Evolutionary conservation across 257 asterid genomes (phyloP).

Genomic region (Capsicum chinense): DNA sequence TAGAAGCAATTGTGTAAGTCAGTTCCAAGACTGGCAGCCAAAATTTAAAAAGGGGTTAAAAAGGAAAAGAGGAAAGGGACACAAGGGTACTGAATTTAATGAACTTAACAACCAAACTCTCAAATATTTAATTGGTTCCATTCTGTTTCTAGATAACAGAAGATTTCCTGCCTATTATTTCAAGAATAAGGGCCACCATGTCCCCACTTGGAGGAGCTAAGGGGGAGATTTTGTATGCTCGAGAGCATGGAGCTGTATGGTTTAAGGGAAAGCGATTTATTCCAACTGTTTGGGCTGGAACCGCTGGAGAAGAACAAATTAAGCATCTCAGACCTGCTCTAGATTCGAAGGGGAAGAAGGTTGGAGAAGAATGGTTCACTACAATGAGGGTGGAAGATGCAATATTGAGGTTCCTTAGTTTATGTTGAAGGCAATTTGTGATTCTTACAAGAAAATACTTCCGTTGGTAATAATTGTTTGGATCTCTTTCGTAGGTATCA

Average conservation of each 20-base stretch:
- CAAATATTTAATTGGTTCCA: conserved; percentile 36
- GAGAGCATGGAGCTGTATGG: conserved; percentile 95
- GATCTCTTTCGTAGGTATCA: conserved; percentile 65
- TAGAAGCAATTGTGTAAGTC: not conserved
- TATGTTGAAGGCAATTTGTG: conserved; percentile 3
- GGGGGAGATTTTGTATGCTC: conserved; percentile 85
- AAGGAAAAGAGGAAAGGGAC: not conserved
- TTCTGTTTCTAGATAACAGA: conserved; percentile 60
- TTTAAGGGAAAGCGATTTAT: conserved; percentile 89
- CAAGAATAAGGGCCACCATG: conserved; percentile 75
- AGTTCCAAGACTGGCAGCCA: conserved; percentile 2
- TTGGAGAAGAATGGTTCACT: conserved; percentile 98
- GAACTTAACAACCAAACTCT: conserved; percentile 5
- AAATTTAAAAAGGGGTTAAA: not conserved
- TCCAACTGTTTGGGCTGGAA: conserved; percentile 76
- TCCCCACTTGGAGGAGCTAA: conserved; percentile 90
- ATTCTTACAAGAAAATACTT: conserved; percentile 24
- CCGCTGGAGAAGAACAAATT: conserved; percentile 87
- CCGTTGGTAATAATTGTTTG: not conserved
- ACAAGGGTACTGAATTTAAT: not conserved
- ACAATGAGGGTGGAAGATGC: conserved; percentile 83
- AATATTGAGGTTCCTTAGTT: conserved; percentile 58
- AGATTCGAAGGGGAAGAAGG: conserved; percentile 92
- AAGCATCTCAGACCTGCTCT: conserved; percentile 79
- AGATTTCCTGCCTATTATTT: conserved; percentile 80